phyloP scores from a whole-genome alignment of 768 basidiomycete genomes.

The Glaciozyma martinii region DNA sequence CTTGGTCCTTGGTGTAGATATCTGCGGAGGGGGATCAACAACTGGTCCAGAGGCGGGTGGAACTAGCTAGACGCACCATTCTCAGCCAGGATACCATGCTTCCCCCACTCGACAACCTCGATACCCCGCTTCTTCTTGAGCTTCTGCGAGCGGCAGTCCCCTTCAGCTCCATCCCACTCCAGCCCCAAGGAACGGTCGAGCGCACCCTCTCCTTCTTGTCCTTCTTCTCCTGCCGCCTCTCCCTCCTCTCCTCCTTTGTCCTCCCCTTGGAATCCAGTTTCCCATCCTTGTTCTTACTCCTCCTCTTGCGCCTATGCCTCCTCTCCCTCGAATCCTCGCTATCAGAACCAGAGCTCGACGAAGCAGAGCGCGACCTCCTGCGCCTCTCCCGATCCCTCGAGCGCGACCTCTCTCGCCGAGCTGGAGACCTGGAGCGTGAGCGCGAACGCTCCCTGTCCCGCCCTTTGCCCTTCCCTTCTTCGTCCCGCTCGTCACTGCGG shows the following conservation, averaged over 20 bases:
- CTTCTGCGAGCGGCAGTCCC: conserved; percentile 12
- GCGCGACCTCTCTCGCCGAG: not conserved
- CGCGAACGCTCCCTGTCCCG: not conserved
- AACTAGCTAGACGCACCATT: conserved; percentile 7
- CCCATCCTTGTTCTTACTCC: conserved; percentile 1
- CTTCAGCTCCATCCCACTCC: not conserved
- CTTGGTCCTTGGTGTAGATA: conserved; percentile 28
- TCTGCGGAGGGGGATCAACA: conserved; percentile 4
- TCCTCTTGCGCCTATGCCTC: conserved; percentile 1
- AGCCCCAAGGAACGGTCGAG: not conserved
- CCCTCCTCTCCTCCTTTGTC: conserved; percentile 16
- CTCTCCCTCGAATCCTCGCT: conserved; percentile 17
- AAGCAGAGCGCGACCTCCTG: conserved; percentile 5
- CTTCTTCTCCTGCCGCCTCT: conserved; percentile 27
- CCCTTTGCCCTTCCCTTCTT: not conserved
- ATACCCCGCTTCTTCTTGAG: conserved; percentile 20
- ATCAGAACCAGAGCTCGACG: conserved; percentile 4
- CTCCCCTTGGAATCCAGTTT: conserved; percentile 2
- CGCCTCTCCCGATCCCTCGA: not conserved
- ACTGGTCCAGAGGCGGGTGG: not conserved
- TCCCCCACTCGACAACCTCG: conserved; percentile 20
- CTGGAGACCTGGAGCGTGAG: not conserved
- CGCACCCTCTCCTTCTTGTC: conserved; percentile 8
- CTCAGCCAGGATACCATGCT: conserved; percentile 25
- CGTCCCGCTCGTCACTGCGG: not conserved